phyloP scores from a whole-genome alignment of 768 basidiomycete genomes.

The Suillus paluster region DNA sequence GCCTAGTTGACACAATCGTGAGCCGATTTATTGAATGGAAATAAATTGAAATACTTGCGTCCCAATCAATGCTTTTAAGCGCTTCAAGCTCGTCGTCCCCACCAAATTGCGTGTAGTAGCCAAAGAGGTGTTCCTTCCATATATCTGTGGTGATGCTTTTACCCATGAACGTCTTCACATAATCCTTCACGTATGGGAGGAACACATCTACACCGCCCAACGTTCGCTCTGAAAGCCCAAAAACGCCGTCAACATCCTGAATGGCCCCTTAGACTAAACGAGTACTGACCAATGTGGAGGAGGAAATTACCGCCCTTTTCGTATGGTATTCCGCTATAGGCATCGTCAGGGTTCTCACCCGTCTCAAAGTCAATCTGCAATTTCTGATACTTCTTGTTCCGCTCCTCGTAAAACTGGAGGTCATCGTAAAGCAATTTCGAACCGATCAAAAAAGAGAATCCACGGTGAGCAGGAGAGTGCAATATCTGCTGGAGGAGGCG shows the following conservation, averaged over 20 bases:
- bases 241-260: background rate
- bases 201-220: slow-evolving; percentile 86
- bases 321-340: slow-evolving; percentile 78
- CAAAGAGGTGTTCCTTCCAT: slow-evolving; percentile 83
- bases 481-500: slow-evolving; percentile 73
- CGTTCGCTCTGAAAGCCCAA: slow-evolving; percentile 53
- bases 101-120: slow-evolving; percentile 64
- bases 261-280: background rate
- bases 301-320: slow-evolving; percentile 92
- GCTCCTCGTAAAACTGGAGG: slow-evolving; percentile 59
- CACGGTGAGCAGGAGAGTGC: slow-evolving; percentile 76
- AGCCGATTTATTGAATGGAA: background rate
- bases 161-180: slow-evolving; percentile 81
- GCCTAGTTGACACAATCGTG: slow-evolving; percentile 44
- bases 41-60: slow-evolving; percentile 50
- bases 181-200: slow-evolving; percentile 82
- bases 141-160: slow-evolving; percentile 82
- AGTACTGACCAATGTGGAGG: slow-evolving; percentile 70
- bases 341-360: slow-evolving; percentile 80
- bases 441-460: slow-evolving; percentile 81
- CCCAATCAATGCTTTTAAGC: slow-evolving; percentile 76
- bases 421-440: slow-evolving; percentile 73
- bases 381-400: slow-evolving; percentile 72
- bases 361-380: slow-evolving; percentile 75
- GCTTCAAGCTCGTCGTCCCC: slow-evolving; percentile 63